Base-by-base conservation (phyloP, 2,329 filamentous ascomycete species). In the Neoarthrinium moseri region DNA sequence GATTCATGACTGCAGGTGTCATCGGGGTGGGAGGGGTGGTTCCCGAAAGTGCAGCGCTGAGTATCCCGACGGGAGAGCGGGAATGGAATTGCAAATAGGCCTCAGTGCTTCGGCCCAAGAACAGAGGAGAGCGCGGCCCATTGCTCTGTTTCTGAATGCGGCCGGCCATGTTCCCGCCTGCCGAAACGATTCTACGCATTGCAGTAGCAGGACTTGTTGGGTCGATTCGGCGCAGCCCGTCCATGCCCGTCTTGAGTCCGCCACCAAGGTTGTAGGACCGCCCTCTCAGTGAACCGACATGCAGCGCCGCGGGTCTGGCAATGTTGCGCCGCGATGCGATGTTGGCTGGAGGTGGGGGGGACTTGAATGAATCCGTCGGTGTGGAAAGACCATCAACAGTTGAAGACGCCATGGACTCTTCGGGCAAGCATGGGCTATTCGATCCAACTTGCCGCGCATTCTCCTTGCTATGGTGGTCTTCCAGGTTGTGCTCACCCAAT, bases 181-280 rank as follows among this genome's bases (percentile, higher is more conserved):
- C 69, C 3, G 78, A 81, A 12, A 73, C 71, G 34, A 80, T 78
- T 33, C 78, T 73, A 20, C 77, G 72, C 64, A 81, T 77, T 12
- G 56, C 53, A n/a, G 55, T 49, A 10, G 51, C 56, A 2, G 75
- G 72, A 48, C 70, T 70, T 2, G 69, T 64, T 15, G 68, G 62
- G 20, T 79, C 75, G 15, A 63, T 53, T 24, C 74, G 65, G 53
- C 71, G 70, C 15, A 67, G 56, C 43, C 68, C 59, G n/a, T 81
- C 78, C 5, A 74, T 53, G 2, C 68, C 73, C 1, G 74, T 74
- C 59, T 73, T 75, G 6, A 75, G 71, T 3, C 66, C 66, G 21
- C 57, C 62, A 3, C 51, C 52, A 52, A 61, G 46, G 29, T 62
- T 61, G 45, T 63, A 69, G 0, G 74, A 70, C 32, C 66, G 70